These are phyloP conservation scores for Wallacemonas sp. DNA, from an alignment of 208 protist genomes.

Conservation along the genomic window DNA sequence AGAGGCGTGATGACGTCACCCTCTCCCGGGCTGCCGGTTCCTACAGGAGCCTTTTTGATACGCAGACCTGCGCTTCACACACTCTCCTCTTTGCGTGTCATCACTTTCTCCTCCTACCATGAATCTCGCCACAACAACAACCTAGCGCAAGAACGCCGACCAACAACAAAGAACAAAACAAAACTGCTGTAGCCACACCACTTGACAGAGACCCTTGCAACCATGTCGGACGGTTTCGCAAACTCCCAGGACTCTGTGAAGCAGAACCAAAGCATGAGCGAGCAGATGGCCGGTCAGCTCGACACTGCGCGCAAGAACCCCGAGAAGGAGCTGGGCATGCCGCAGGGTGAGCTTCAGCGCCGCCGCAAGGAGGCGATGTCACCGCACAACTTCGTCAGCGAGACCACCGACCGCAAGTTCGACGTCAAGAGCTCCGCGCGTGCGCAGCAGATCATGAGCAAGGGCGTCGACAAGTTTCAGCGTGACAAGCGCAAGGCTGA, in stretches of 20 bases:
- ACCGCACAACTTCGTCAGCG: slow-evolving; percentile 53
- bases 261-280: slow-evolving; percentile 34
- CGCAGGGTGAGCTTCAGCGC: slow-evolving; percentile 58
- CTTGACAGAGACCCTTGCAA: too few species aligned
- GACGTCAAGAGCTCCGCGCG: slow-evolving; percentile 83
- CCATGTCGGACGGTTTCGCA: slow-evolving; percentile 22
- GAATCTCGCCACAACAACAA: too few species aligned
- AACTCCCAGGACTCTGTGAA: slow-evolving; percentile 43
- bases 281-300: slow-evolving; percentile 32
- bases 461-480: slow-evolving; percentile 60
- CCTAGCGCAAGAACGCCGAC: too few species aligned
- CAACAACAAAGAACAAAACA: background rate
- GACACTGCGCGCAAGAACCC: slow-evolving; percentile 47
- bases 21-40: too few species aligned
- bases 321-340: slow-evolving; percentile 66
- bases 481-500: slow-evolving; percentile 63
- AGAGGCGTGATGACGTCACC: too few species aligned
- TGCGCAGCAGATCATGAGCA: slow-evolving; percentile 85
- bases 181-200: slow-evolving; percentile 1
- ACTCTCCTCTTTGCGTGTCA: too few species aligned
- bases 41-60: too few species aligned
- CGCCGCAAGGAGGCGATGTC: slow-evolving; percentile 55
- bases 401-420: slow-evolving; percentile 41
- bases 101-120: too few species aligned
- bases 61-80: too few species aligned